phyloP scores from a whole-genome alignment of 441 rosid genomes.

The Corymbia calophylla region DNA sequence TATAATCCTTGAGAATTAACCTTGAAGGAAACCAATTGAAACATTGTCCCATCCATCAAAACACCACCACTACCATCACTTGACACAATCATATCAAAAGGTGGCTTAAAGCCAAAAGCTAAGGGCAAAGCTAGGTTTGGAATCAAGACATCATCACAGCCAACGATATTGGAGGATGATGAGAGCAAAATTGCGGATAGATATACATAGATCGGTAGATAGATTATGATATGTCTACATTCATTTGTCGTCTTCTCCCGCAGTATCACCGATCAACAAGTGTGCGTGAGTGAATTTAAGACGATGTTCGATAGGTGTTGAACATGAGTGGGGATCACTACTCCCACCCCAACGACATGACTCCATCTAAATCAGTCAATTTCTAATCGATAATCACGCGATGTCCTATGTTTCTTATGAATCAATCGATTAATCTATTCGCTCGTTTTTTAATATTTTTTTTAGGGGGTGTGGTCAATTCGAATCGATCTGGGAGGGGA shows the following conservation, averaged over 20 bases:
- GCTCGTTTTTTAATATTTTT: accelerated
- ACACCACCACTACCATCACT: neutral
- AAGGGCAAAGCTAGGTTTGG: neutral
- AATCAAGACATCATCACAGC: neutral
- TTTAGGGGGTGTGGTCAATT: neutral
- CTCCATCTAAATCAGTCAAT: neutral
- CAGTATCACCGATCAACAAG: neutral
- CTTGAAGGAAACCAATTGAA: neutral
- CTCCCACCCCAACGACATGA: neutral
- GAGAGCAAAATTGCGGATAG: neutral
- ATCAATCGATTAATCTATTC: neutral
- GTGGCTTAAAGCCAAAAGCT: neutral
- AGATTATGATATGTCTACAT: neutral
- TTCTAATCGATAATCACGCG: neutral
- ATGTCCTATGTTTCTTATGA: neutral
- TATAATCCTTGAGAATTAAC: neutral
- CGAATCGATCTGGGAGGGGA: neutral
- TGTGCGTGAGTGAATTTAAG: neutral
- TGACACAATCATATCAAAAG: neutral
- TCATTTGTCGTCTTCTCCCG: neutral
- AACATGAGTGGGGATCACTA: neutral
- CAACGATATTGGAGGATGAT: neutral
- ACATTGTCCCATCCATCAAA: neutral
- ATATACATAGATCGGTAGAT: neutral
- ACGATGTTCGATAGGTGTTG: neutral